These are phyloP conservation scores for Fusarium sp. DNA, from an alignment of 2,329 filamentous ascomycete species.

Conservation along the genomic window DNA sequence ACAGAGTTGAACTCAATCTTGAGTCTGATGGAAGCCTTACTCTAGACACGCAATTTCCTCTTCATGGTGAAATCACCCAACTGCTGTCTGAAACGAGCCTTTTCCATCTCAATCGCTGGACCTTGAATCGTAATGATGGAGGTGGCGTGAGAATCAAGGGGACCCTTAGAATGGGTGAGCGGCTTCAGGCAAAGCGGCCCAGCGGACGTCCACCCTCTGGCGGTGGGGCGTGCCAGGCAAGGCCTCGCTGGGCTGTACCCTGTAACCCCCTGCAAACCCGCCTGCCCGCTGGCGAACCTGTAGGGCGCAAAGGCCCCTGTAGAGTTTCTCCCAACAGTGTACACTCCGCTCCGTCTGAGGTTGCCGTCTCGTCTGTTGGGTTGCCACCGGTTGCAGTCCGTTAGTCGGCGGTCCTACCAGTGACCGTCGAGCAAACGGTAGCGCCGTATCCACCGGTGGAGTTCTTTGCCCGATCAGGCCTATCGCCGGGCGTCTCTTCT, in stretches of 20 bases:
- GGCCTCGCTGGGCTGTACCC: not conserved
- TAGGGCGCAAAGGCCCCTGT: slow-evolving; percentile 7
- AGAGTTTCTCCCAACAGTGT: slow-evolving; percentile 3
- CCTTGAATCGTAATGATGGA: not conserved
- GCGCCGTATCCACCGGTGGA: not conserved
- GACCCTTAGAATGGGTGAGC: slow-evolving; percentile 12
- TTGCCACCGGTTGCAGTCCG: slow-evolving; percentile 19
- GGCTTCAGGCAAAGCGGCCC: slow-evolving; percentile 21
- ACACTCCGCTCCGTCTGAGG: not conserved
- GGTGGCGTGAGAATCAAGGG: slow-evolving; percentile 15
- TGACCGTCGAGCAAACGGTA: slow-evolving; percentile 32
- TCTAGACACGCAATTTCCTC: not conserved
- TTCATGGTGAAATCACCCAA: not conserved
- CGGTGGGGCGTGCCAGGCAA: slow-evolving; percentile 3
- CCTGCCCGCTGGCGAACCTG: slow-evolving; percentile 19
- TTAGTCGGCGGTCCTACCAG: slow-evolving; percentile 13
- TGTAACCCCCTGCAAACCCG: not conserved
- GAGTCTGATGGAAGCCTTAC: not conserved
- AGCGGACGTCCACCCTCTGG: slow-evolving; percentile 10
- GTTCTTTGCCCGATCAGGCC: not conserved
- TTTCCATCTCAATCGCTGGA: not conserved
- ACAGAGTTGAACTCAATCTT: not conserved
- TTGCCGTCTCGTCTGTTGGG: not conserved
- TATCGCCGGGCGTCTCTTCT: not conserved
- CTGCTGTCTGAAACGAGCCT: not conserved